These are phyloP conservation scores for Amanita subjunquillea DNA, from an alignment of 768 basidiomycete genomes.

Conservation along the genomic window DNA sequence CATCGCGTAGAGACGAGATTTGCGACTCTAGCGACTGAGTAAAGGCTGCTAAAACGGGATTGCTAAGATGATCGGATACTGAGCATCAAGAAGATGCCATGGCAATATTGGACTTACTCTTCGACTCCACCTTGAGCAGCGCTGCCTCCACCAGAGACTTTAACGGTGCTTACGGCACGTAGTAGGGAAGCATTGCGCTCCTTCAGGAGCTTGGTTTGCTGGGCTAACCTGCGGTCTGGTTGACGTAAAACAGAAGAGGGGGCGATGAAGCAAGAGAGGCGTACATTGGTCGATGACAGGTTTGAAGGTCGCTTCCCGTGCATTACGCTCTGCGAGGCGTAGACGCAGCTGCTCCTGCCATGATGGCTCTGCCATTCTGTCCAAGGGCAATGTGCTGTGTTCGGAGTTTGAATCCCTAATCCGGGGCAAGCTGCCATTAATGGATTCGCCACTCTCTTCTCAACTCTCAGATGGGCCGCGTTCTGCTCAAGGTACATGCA, in stretches of 20 bases:
- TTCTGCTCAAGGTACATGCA: constrained; percentile 65
- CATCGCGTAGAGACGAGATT: constrained; percentile 84
- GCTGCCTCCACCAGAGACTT: constrained; percentile 42
- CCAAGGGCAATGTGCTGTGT: constrained; percentile 5
- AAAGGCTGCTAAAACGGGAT: constrained; percentile 81
- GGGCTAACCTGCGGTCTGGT: constrained; percentile 81
- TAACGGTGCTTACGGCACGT: constrained; percentile 67
- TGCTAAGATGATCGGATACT: constrained; percentile 30
- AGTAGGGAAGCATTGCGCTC: constrained; percentile 86
- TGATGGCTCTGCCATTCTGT: constrained; percentile 64
- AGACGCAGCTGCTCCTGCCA: constrained; percentile 80
- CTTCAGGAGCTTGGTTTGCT: constrained; percentile 85
- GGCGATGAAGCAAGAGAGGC: constrained; percentile 17
- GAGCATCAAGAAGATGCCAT: background rate
- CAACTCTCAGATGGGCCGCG: constrained; percentile 57
- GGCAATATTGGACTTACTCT: constrained; percentile 37
- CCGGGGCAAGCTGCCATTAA: constrained; percentile 9
- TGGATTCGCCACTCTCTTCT: constrained; percentile 7
- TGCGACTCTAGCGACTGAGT: constrained; percentile 89
- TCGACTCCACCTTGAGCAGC: constrained; percentile 57
- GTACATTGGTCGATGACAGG: constrained; percentile 89
- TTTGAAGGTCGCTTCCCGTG: constrained; percentile 69
- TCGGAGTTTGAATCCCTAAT: constrained; percentile 34
- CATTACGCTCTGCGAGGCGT: constrained; percentile 77
- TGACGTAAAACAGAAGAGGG: constrained; percentile 9